Conservation (phyloP, 75 land plant genomes). For the Pseudotsuga menziesii region DNA sequence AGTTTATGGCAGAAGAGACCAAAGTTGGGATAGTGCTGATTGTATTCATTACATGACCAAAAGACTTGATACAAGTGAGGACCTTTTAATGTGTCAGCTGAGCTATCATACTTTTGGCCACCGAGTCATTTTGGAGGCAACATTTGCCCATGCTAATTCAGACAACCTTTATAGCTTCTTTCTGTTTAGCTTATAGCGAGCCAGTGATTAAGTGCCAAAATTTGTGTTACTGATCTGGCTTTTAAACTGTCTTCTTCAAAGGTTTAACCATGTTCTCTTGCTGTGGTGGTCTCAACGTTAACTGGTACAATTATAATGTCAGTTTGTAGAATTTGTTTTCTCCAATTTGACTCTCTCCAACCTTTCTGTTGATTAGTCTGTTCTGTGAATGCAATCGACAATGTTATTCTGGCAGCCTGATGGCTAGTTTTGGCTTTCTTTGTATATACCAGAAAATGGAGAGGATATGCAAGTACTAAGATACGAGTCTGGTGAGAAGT, state of each 20-base stretch:
- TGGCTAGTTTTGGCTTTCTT: background rate
- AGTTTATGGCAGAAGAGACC: background rate
- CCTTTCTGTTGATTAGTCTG: background rate
- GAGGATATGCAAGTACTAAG: constrained; percentile 77
- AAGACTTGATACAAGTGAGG: too few species aligned
- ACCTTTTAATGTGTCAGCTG: background rate
- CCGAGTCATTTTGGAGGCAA: too few species aligned
- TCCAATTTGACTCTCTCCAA: background rate
- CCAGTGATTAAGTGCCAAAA: too few species aligned
- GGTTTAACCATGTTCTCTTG: background rate
- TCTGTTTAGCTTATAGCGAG: too few species aligned
- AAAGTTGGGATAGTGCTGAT: too few species aligned
- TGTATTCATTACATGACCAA: too few species aligned
- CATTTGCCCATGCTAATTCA: too few species aligned
- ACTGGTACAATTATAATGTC: background rate
- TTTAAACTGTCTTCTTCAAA: background rate
- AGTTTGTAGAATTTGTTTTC: background rate
- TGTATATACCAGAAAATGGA: constrained; percentile 57
- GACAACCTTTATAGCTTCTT: too few species aligned
- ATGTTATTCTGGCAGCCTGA: background rate
- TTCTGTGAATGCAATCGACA: background rate
- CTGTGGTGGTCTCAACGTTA: background rate
- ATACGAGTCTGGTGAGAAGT: constrained; percentile 75
- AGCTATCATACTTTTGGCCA: background rate
- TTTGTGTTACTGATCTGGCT: too few species aligned